phyloP scores from a whole-genome alignment of 257 asterid genomes.

The Verbascum thapsus region DNA sequence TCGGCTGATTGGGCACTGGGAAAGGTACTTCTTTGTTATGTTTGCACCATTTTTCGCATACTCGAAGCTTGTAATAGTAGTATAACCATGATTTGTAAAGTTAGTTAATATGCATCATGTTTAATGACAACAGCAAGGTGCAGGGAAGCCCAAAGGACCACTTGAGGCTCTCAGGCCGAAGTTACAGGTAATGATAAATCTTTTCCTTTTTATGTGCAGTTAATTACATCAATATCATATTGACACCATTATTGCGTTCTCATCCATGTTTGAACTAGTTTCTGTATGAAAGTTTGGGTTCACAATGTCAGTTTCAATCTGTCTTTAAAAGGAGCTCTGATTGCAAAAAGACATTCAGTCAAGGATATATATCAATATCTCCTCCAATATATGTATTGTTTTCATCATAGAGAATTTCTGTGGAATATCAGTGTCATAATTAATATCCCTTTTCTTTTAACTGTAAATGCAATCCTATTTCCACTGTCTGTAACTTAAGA shows the following conservation, averaged over 20 bases:
- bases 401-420: not conserved
- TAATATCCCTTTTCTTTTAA: not conserved
- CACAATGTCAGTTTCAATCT: not conserved
- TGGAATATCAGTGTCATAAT: not conserved
- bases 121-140: slow-evolving; percentile 79
- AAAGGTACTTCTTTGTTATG: slow-evolving; percentile 58
- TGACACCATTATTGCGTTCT: not conserved
- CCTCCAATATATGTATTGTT: too few relatives aligned
- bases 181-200: slow-evolving; percentile 63
- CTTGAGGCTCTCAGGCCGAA: slow-evolving; percentile 98
- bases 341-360: not conserved
- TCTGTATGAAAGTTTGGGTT: slow-evolving; percentile 13
- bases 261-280: slow-evolving; percentile 19
- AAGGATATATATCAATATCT: too few relatives aligned
- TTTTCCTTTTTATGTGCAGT: not conserved
- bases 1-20: slow-evolving; percentile 99
- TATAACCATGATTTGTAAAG: slow-evolving; percentile 14
- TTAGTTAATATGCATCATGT: slow-evolving; percentile 20
- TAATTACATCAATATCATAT: slow-evolving; percentile 5
- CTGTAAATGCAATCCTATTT: not conserved
- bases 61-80: slow-evolving; percentile 22
- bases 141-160: slow-evolving; percentile 95
- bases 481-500: not conserved
- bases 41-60: slow-evolving; percentile 15
- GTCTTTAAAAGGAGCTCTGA: slow-evolving; percentile 19